Evolutionary conservation across 495 filamentous ascomycete species (phyloP).

Genomic region (Hypoxylon trugodes): DNA sequence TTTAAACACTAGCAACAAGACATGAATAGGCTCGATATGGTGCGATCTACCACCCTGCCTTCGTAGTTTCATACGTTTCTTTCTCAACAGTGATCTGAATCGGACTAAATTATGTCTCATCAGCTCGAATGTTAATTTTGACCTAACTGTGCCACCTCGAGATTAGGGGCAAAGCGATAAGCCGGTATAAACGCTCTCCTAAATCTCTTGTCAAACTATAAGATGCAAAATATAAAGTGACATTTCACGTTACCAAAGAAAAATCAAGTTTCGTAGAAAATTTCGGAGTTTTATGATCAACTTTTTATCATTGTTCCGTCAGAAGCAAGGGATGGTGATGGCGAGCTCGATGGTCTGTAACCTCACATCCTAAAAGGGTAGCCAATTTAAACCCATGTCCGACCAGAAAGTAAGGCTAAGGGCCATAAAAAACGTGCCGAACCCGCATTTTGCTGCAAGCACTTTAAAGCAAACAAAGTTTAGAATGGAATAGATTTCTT

Average conservation of each 20-base stretch:
- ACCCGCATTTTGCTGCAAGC: conserved; percentile 37
- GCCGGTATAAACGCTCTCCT: neutral
- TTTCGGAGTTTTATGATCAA: neutral
- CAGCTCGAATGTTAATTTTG: neutral
- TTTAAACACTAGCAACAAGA: neutral
- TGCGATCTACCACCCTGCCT: conserved; percentile 17
- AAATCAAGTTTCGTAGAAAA: neutral
- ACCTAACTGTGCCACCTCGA: neutral
- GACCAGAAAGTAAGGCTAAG: conserved; percentile 14
- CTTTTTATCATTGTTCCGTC: conserved; percentile 18
- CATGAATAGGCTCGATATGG: conserved; percentile 7
- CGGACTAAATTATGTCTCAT: neutral
- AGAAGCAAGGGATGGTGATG: neutral
- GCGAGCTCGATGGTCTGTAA: conserved; percentile 14
- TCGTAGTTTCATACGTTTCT: neutral
- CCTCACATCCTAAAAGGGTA: conserved; percentile 24
- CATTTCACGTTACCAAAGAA: neutral
- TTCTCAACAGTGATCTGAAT: neutral
- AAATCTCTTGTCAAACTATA: too few species aligned
- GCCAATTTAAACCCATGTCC: conserved; percentile 39
- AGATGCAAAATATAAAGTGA: neutral
- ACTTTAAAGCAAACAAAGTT: conserved; percentile 26
- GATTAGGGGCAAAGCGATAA: neutral
- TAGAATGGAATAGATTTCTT: too few species aligned
- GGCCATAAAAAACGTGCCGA: conserved; percentile 26